Base-by-base conservation (phyloP, 1,284 basidiomycete species). In the Leccinum fuscescens region DNA sequence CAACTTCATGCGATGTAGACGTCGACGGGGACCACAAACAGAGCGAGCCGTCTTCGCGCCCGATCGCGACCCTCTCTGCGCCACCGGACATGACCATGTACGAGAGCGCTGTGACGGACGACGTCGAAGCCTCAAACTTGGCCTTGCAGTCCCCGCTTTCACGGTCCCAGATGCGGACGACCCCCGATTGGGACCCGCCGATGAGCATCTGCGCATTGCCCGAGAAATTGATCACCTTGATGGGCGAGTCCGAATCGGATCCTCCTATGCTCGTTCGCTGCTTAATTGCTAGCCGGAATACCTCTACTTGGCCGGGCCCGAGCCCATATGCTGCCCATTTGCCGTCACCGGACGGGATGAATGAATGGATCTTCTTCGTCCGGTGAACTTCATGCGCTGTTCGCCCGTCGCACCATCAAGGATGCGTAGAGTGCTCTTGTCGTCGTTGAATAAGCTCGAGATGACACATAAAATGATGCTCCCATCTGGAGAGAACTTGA, bases 41-140 rank as follows among this genome's bases (percentile, higher is more conserved):
- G 27, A 69, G 3, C 12, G 61, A 67, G 9, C 65, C 65, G n/a
- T 68, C 67, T 39, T 69, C 56, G 17, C 65, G 57, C 2, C 67
- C 65, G 48, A 68, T 60, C 5, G 52, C 65, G 8, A 69, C 29
- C 42, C 33, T 53, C 9, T 35, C 37, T 17, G 12, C 54, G 3
- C 35, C n/a, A 1, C 24, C 3, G 8, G 57, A 17, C 1, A 29
- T 24, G 29, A 5, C 4, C 17, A 46, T 39, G 31, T 60, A 57
- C 5, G 59, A 62, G 20, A 69, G 60, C 20, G 62, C 59, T 5
- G 67, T 68, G 39, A 70, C 67, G 54, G 11, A 31, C 6, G 60
- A 62, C 3, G 56, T 37, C 27, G 65, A 53, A 1, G 0, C 56
- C 6, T 3, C 46, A 14, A 67, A 54, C 11, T 44, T 61, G 27